Evolutionary conservation across 1,284 basidiomycete species (phyloP).

Genomic region (Phellinidium pouzarii): DNA sequence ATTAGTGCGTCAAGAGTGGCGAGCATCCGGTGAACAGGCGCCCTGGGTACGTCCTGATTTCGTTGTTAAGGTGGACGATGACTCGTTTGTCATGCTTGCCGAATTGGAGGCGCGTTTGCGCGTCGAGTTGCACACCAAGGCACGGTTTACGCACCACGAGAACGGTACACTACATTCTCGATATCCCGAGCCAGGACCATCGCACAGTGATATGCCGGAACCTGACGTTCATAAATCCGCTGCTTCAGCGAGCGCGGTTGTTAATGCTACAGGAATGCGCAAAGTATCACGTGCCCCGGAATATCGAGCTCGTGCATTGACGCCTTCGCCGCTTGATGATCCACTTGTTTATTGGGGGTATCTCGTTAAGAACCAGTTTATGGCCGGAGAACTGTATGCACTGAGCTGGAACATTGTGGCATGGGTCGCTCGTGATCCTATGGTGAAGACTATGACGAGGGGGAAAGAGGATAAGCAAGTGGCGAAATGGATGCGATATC

Average conservation of each 20-base stretch:
- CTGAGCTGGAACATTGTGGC: constrained; percentile 87
- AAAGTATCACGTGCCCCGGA: constrained; percentile 12
- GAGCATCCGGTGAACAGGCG: constrained; percentile 33
- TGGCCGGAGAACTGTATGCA: constrained; percentile 95
- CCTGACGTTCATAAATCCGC: constrained; percentile 10
- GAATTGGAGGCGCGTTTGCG: constrained; percentile 85
- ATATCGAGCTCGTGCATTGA: neutral
- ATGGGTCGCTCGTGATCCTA: constrained; percentile 75
- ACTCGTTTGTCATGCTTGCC: constrained; percentile 89
- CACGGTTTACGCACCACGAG: constrained; percentile 1
- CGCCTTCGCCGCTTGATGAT: constrained; percentile 37
- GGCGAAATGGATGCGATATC: constrained; percentile 89
- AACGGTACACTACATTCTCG: constrained; percentile 12
- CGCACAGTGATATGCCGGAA: constrained; percentile 18
- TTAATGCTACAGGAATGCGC: constrained; percentile 10
- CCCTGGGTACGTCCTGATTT: constrained; percentile 82
- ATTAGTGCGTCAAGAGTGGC: constrained; percentile 44
- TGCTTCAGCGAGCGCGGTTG: constrained; percentile 6
- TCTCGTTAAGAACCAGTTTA: constrained; percentile 89
- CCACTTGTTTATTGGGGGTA: constrained; percentile 92
- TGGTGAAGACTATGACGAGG: constrained; percentile 58
- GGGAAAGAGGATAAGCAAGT: constrained; percentile 96
- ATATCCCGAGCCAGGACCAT: neutral
- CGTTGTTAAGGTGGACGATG: constrained; percentile 90
- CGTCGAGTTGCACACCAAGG: constrained; percentile 50